These are phyloP conservation scores for Fraxinus americana DNA, from an alignment of 257 asterid species.

Conservation along the genomic window DNA sequence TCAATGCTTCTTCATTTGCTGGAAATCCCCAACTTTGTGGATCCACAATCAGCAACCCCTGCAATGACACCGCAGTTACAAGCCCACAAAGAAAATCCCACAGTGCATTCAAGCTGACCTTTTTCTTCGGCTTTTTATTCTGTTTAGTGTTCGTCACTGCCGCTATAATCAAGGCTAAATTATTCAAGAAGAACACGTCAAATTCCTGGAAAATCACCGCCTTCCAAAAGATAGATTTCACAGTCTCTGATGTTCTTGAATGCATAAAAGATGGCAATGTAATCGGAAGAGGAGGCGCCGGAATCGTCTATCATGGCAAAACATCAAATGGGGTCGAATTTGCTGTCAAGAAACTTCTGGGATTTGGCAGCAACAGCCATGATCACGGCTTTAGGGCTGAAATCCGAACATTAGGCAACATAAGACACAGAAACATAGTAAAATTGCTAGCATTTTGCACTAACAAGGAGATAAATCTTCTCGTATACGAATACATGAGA, in stretches of 20 bases:
- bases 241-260: constrained; percentile 72
- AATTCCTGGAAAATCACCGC: constrained; percentile 78
- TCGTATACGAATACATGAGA: constrained; percentile 90
- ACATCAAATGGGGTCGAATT: constrained; percentile 75
- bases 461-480: constrained; percentile 77
- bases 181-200: constrained; percentile 60
- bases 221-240: constrained; percentile 75
- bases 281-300: constrained; percentile 95
- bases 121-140: constrained; percentile 66
- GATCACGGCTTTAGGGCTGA: constrained; percentile 93
- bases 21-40: constrained; percentile 90
- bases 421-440: constrained; percentile 84
- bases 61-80: constrained; percentile 39
- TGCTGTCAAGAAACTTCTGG: constrained; percentile 82
- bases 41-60: constrained; percentile 57
- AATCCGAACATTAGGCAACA: constrained; percentile 84
- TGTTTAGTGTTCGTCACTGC: constrained; percentile 72
- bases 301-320: constrained; percentile 82
- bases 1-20: constrained; percentile 69
- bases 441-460: constrained; percentile 80
- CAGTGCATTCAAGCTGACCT: constrained; percentile 66
- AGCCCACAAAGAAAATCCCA: constrained; percentile 41
- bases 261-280: constrained; percentile 93
- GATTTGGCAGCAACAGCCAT: constrained; percentile 54
- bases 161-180: constrained; percentile 74